These are phyloP conservation scores for Cryphonectria japonica DNA, from an alignment of 2,329 filamentous ascomycete genomes.

Conservation along the genomic window DNA sequence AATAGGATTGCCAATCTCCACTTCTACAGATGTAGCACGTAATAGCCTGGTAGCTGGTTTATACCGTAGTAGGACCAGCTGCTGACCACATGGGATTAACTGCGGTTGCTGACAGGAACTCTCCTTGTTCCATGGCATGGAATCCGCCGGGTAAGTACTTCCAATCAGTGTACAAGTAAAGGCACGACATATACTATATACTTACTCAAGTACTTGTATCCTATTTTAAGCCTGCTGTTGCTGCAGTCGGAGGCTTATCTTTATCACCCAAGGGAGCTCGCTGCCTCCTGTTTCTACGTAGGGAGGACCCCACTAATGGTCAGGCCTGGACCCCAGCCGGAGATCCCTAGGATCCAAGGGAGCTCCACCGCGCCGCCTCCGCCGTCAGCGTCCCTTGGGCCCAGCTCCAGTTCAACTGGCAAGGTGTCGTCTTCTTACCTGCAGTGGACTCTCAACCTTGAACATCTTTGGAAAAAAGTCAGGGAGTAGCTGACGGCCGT, in stretches of 20 bases:
- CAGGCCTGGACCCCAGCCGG: not conserved
- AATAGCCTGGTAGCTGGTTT: not conserved
- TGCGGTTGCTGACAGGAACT: not conserved
- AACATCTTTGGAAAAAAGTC: constrained; percentile 4
- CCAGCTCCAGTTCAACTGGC: constrained; percentile 9
- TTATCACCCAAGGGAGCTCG: constrained; percentile 8
- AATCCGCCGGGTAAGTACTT: not conserved
- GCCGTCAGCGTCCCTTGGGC: constrained; percentile 7
- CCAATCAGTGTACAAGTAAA: not conserved
- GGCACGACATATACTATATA: not conserved
- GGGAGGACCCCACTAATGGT: not conserved
- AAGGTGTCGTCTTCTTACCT: constrained; percentile 18
- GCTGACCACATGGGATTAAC: not conserved
- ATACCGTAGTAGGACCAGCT: not conserved
- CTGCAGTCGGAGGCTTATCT: not conserved
- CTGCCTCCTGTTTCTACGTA: not conserved
- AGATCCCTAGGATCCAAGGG: constrained; percentile 10
- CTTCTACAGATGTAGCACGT: not conserved
- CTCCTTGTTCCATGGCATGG: not conserved
- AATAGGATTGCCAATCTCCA: not conserved
- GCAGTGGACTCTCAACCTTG: not conserved
- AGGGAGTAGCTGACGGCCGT: constrained; percentile 15
- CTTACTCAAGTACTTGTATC: too few relatives aligned
- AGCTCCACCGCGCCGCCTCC: constrained; percentile 13
- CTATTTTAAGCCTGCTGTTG: not conserved